These are phyloP conservation scores for Capronia epimyces DNA, from an alignment of 2,329 filamentous ascomycete species.

Conservation along the genomic window DNA sequence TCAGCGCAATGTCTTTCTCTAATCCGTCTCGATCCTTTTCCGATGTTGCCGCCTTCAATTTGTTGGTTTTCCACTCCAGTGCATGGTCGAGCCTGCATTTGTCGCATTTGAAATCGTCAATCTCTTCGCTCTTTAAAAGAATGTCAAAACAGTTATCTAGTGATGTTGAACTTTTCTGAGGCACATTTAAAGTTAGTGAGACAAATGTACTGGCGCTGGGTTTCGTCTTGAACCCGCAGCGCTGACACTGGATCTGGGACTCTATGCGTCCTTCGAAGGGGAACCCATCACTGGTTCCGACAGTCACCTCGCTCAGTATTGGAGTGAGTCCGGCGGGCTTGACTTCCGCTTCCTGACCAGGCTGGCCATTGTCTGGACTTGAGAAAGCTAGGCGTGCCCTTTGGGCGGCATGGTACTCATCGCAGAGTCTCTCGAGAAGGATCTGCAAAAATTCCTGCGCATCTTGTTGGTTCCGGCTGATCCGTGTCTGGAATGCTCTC, in stretches of 20 bases:
- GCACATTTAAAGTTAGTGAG: constrained; percentile 85
- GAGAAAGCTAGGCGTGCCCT: constrained; percentile 55
- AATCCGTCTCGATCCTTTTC: constrained; percentile 50
- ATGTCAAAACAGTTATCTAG: constrained; percentile 87
- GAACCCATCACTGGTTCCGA: constrained; percentile 59
- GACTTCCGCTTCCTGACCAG: constrained; percentile 36
- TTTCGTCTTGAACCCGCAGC: constrained; percentile 83
- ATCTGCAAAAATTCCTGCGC: constrained; percentile 96
- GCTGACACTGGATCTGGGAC: constrained; percentile 90
- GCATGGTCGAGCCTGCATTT: constrained; percentile 84
- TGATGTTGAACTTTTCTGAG: constrained; percentile 72
- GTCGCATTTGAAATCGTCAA: constrained; percentile 95
- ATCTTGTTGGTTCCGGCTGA: constrained; percentile 93
- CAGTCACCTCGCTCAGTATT: constrained; percentile 36
- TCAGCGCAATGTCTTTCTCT: constrained; percentile 56
- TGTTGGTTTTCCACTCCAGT: constrained; percentile 56
- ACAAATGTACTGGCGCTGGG: constrained; percentile 80
- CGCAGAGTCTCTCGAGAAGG: constrained; percentile 81
- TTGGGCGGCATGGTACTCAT: constrained; percentile 84
- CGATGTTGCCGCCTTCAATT: constrained; percentile 53
- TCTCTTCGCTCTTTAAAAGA: constrained; percentile 89
- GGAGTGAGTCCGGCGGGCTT: constrained; percentile 24
- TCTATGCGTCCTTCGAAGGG: constrained; percentile 88
- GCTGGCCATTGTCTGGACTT: constrained; percentile 26
- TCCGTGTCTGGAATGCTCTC: constrained; percentile 77